These are phyloP conservation scores for Isabelozyma pseudorhagii DNA, from an alignment of 805 yeast species.

Conservation along the genomic window DNA sequence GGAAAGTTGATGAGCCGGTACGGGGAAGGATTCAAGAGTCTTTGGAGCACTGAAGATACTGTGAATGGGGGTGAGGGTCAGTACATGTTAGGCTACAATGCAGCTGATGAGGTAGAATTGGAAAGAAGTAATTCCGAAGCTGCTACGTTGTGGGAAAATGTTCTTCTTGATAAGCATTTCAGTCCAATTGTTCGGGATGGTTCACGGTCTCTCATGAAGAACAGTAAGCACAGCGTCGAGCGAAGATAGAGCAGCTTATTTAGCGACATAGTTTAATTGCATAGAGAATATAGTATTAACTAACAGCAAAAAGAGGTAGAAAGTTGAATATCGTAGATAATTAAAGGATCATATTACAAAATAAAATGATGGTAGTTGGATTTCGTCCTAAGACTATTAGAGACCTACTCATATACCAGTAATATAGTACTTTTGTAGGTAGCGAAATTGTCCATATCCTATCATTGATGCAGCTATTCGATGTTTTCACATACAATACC, in stretches of 20 bases:
- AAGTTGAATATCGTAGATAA: too few species aligned
- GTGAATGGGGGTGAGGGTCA: conserved; percentile 66
- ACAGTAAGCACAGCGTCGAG: conserved; percentile 24
- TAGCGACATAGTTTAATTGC: background rate
- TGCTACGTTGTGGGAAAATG: conserved; percentile 88
- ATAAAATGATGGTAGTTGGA: too few species aligned
- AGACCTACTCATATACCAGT: too few species aligned
- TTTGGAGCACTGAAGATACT: conserved; percentile 86
- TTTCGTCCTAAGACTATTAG: too few species aligned
- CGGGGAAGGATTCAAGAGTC: conserved; percentile 63
- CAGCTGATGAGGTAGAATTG: conserved; percentile 46
- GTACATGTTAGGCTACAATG: conserved; percentile 51
- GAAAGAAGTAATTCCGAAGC: conserved; percentile 83
- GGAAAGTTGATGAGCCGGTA: conserved; percentile 72
- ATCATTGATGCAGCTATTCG: too few species aligned
- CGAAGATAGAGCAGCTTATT: conserved; percentile 2
- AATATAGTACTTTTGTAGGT: too few species aligned
- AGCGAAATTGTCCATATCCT: too few species aligned
- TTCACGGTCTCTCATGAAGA: conserved; percentile 38
- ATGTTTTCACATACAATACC: too few species aligned
- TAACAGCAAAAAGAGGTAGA: too few species aligned
- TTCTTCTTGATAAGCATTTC: conserved; percentile 75
- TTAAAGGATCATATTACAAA: too few species aligned
- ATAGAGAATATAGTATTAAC: background rate
- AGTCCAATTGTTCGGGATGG: conserved; percentile 79